These are phyloP conservation scores for Pleurozium schreberi DNA, from an alignment of 225 moss, liverwort and hornwort species.

Conservation along the genomic window DNA sequence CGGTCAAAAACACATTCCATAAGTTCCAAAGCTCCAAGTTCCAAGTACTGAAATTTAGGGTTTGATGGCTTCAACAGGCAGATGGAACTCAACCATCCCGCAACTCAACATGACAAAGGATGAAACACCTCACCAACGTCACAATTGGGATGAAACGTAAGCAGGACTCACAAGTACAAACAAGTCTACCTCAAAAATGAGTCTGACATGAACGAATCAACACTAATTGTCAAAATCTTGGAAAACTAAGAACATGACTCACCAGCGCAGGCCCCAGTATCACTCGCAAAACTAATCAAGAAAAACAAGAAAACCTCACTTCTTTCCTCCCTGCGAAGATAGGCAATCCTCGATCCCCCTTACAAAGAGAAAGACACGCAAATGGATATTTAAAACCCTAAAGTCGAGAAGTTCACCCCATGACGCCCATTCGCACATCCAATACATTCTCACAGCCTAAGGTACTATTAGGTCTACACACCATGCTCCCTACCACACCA, in stretches of 20 bases:
- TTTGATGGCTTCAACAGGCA: not conserved
- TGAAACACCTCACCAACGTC: not conserved
- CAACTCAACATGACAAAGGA: not conserved
- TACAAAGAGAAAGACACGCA: not conserved
- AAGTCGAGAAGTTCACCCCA: not conserved
- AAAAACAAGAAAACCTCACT: not conserved
- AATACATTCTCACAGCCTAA: not conserved
- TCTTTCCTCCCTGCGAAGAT: not conserved
- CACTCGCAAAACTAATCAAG: not conserved
- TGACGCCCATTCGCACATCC: not conserved
- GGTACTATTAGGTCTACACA: not conserved
- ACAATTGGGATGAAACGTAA: not conserved
- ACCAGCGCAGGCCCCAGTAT: not conserved
- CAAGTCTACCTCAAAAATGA: not conserved
- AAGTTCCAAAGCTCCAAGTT: not conserved
- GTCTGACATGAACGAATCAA: not conserved
- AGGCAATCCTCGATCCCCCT: not conserved
- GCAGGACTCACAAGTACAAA: not conserved
- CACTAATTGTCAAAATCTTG: not conserved
- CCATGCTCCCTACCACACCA: not conserved
- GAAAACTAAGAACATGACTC: not conserved
- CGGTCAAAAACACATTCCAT: not conserved
- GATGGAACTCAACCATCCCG: not conserved
- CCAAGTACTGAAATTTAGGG: not conserved
- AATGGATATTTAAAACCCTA: not conserved